Conservation (phyloP, 768 basidiomycete genomes). For the Pleurotus pulmonarius region DNA sequence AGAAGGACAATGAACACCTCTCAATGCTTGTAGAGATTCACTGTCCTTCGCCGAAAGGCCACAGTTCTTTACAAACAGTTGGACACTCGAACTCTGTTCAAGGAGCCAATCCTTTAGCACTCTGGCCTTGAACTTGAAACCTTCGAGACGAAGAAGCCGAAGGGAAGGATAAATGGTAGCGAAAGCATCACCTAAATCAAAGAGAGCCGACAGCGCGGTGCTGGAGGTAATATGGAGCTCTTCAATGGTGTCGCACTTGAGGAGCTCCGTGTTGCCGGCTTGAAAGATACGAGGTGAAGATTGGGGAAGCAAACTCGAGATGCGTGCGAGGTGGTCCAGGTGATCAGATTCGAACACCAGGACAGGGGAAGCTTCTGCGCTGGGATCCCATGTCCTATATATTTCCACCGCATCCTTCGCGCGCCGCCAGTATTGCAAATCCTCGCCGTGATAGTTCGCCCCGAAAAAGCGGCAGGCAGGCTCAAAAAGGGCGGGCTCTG, state of each 20-base stretch:
- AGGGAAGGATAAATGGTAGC: background rate
- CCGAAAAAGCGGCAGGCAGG: background rate
- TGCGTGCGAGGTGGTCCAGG: background rate
- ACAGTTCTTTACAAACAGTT: background rate
- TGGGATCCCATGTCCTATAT: background rate
- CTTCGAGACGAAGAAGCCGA: background rate
- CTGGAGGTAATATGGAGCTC: background rate
- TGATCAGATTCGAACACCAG: background rate
- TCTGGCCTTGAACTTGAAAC: background rate
- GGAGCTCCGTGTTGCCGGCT: background rate
- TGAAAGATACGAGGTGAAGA: background rate
- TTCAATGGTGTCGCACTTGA: background rate
- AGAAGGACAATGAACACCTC: no score
- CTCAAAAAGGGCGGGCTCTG: background rate
- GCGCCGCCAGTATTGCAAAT: background rate
- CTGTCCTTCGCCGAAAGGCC: no score
- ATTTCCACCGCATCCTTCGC: background rate
- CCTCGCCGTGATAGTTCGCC: background rate
- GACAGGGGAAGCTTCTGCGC: no score
- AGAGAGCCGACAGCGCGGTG: background rate
- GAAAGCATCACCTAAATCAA: background rate
- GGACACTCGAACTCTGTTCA: background rate
- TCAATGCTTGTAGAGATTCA: no score
- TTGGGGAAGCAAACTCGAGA: background rate
- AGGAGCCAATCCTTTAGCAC: background rate